Percentiles rank a stretch among this genome's conserved stretches.
Conservation (phyloP, 495 filamentous ascomycete species). For the Talaromyces borbonicus region DNA sequence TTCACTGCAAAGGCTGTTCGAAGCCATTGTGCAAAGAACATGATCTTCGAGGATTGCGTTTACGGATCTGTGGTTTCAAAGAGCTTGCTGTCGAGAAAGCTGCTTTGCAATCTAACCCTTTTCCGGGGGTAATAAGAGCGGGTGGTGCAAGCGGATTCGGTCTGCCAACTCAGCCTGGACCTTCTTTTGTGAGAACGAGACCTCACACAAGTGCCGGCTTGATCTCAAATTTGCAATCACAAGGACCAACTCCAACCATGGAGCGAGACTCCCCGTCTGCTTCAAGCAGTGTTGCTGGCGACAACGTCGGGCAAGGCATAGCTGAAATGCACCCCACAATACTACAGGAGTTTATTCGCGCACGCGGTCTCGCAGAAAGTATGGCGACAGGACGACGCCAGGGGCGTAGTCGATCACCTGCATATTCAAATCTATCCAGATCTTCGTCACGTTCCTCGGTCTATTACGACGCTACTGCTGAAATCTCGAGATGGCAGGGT, state of each 20-base stretch:
- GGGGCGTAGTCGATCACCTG: slow-evolving; percentile 25
- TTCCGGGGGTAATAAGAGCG: neutral
- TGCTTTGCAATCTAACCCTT: slow-evolving; percentile 22
- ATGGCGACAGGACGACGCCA: slow-evolving; percentile 5
- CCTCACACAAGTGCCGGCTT: neutral
- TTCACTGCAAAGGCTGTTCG: slow-evolving; percentile 47
- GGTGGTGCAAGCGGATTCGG: neutral
- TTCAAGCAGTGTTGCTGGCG: slow-evolving; percentile 34
- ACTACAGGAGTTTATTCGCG: slow-evolving; percentile 10
- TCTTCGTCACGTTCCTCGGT: slow-evolving; percentile 30
- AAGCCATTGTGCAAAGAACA: slow-evolving; percentile 52
- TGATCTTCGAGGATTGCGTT: slow-evolving; percentile 49
- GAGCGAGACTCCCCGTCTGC: slow-evolving; percentile 15
- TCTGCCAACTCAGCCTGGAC: slow-evolving; percentile 3
- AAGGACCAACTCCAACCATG: neutral
- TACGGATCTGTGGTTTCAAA: slow-evolving; percentile 49
- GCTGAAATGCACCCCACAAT: slow-evolving; percentile 14
- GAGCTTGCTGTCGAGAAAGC: slow-evolving; percentile 46
- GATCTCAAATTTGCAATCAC: slow-evolving; percentile 4
- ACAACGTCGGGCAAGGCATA: slow-evolving; percentile 20
- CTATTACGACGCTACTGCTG: slow-evolving; percentile 30
- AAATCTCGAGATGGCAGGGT: slow-evolving; percentile 40
- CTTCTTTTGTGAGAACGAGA: neutral
- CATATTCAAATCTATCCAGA: slow-evolving; percentile 33
- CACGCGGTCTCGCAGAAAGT: slow-evolving; percentile 3